phyloP scores from a whole-genome alignment of 805 yeast species.

The Yarrowia bubula region DNA sequence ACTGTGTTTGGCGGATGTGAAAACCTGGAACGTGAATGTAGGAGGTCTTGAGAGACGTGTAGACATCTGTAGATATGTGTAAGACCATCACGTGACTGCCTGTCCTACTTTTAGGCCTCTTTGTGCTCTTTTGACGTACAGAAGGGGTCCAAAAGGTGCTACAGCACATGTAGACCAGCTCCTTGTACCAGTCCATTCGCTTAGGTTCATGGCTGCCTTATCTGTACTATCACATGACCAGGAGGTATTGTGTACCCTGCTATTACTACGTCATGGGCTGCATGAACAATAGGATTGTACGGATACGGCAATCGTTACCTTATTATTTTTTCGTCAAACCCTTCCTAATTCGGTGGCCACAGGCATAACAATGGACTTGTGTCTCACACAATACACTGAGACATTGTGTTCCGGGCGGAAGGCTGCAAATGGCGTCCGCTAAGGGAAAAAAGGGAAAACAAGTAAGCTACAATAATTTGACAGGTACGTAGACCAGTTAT shows the following conservation, averaged over 20 bases:
- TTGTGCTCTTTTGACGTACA: too few species aligned
- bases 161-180: neutral
- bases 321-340: slow-evolving; percentile 7
- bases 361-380: neutral
- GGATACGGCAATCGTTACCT: slow-evolving; percentile 19
- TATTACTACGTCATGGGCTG: slow-evolving; percentile 7
- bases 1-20: neutral
- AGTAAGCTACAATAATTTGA: neutral
- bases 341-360: neutral
- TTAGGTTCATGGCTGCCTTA: neutral
- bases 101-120: too few species aligned
- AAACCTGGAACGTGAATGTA: too few species aligned
- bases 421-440: neutral
- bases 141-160: too few species aligned
- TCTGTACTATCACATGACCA: neutral
- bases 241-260: neutral
- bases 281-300: slow-evolving; percentile 16
- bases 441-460: neutral
- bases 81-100: too few species aligned
- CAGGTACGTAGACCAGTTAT: too few species aligned
- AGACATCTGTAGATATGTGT: too few species aligned
- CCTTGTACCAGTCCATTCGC: neutral
- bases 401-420: slow-evolving; percentile 16
- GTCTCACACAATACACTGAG: slow-evolving; percentile 2
- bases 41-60: too few species aligned